A percentile compares a stretch with the other conserved stretches of the same genome.
Evolutionary conservation across 2,329 filamentous ascomycete genomes (phyloP).

Genomic region (Teratosphaeria zuluensis): DNA sequence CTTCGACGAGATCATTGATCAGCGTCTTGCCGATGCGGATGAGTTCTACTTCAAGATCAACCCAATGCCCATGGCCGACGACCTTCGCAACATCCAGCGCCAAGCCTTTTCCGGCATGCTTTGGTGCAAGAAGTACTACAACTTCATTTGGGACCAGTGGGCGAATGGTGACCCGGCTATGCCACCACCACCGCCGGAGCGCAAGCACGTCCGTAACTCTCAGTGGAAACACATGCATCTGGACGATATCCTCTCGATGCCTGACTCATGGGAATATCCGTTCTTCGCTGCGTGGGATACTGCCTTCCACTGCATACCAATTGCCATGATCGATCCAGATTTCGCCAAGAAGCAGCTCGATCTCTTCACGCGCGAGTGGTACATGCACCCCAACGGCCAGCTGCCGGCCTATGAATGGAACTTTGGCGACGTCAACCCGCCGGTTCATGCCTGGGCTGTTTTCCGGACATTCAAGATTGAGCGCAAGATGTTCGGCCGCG

Average conservation of each 20-base stretch:
- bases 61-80: slow-evolving; percentile 85
- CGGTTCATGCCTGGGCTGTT: slow-evolving; percentile 90
- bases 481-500: slow-evolving; percentile 88
- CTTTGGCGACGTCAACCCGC: slow-evolving; percentile 92
- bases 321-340: slow-evolving; percentile 95
- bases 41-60: slow-evolving; percentile 94
- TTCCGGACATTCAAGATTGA: slow-evolving; percentile 98
- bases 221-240: slow-evolving; percentile 94
- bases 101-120: slow-evolving; percentile 95
- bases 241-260: slow-evolving; percentile 94
- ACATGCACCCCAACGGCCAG: slow-evolving; percentile 96
- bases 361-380: slow-evolving; percentile 93
- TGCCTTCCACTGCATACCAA: slow-evolving; percentile 89
- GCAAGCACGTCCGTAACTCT: slow-evolving; percentile 73
- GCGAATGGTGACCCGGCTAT: slow-evolving; percentile 84
- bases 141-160: slow-evolving; percentile 98
- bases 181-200: slow-evolving; percentile 70
- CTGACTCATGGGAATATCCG: slow-evolving; percentile 96
- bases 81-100: slow-evolving; percentile 87
- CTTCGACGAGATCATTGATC: slow-evolving; percentile 84
- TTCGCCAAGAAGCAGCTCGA: slow-evolving; percentile 98
- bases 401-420: slow-evolving; percentile 95
- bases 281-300: slow-evolving; percentile 98
- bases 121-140: slow-evolving; percentile 96
- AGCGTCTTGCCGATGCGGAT: slow-evolving; percentile 78